Conservation (phyloP, 345 rosid genomes). For the Pseudoturritis turrita region DNA sequence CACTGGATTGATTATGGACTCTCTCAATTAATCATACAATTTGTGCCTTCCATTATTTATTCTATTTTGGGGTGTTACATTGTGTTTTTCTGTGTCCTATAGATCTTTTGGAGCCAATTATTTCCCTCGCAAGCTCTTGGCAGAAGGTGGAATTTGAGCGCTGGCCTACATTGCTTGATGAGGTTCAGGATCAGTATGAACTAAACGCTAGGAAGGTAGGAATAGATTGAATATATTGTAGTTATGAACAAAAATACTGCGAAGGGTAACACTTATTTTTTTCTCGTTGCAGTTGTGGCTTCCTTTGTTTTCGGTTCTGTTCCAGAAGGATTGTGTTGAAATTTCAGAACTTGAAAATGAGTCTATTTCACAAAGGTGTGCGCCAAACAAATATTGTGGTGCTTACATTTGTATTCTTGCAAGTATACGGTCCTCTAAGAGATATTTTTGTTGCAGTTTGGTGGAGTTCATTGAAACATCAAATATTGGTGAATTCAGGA, state of each 20-base stretch:
- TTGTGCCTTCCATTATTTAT: conserved; percentile 1
- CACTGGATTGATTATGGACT: background rate
- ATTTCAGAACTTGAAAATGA: conserved; percentile 37
- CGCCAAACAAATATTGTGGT: background rate
- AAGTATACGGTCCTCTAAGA: conserved; percentile 18
- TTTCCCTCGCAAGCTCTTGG: conserved; percentile 64
- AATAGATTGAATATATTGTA: background rate
- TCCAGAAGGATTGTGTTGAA: conserved; percentile 38
- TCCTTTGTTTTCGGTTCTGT: conserved; percentile 79
- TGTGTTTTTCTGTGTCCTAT: conserved; percentile 2
- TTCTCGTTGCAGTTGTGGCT: conserved; percentile 86
- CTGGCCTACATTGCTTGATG: conserved; percentile 85
- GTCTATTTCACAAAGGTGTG: conserved; percentile 63
- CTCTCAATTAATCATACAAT: background rate
- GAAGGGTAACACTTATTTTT: background rate
- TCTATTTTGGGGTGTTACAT: background rate
- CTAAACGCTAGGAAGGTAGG: conserved; percentile 75
- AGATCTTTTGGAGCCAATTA: conserved; percentile 71
- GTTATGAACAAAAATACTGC: conserved; percentile 12
- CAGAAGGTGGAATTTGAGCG: conserved; percentile 80
- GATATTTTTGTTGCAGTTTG: conserved; percentile 55
- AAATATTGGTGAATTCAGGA: conserved; percentile 81
- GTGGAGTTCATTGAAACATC: conserved; percentile 80
- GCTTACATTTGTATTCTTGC: conserved; percentile 13
- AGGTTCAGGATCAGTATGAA: conserved; percentile 77